phyloP scores from a whole-genome alignment of 2,329 filamentous ascomycete genomes.

The Aureobasidium sp. region DNA sequence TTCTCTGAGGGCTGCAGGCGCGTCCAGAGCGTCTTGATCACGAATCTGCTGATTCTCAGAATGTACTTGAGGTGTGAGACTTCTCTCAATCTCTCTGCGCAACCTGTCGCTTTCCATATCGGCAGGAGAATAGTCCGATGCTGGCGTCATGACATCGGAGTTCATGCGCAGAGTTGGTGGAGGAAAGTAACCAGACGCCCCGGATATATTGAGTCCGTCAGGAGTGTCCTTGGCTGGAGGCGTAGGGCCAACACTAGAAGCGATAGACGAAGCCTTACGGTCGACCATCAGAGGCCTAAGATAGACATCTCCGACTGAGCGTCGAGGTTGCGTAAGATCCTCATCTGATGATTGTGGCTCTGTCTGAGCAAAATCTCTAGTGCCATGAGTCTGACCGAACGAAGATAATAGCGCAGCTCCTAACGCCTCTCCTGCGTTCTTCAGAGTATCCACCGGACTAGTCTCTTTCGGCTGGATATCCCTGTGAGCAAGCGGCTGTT shows the following conservation, averaged over 20 bases:
- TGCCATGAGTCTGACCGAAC: conserved; percentile 28
- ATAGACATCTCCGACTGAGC: conserved; percentile 30
- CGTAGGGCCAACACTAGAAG: conserved; percentile 37
- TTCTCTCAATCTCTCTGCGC: conserved; percentile 67
- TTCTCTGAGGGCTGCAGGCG: conserved; percentile 20
- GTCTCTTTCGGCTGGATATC: conserved; percentile 19
- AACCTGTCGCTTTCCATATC: conserved; percentile 65
- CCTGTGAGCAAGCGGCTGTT: conserved; percentile 24
- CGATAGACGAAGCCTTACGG: conserved; percentile 29
- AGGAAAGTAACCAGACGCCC: conserved; percentile 32
- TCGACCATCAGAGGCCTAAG: conserved; percentile 34
- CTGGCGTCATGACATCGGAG: neutral
- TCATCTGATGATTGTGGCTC: conserved; percentile 15
- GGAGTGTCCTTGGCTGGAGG: conserved; percentile 41
- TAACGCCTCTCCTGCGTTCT: conserved; percentile 42
- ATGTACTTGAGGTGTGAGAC: conserved; percentile 47
- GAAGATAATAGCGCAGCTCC: conserved; percentile 38
- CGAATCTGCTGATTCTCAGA: conserved; percentile 15
- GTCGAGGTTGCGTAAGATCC: conserved; percentile 24
- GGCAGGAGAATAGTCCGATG: conserved; percentile 40
- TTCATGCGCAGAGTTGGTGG: conserved; percentile 21
- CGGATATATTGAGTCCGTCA: conserved; percentile 17
- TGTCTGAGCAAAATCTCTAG: conserved; percentile 28
- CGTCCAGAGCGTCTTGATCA: conserved; percentile 26
- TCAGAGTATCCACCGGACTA: conserved; percentile 40